A percentile compares a stretch with the other conserved stretches of the same genome.
phyloP scores from a whole-genome alignment of 768 basidiomycete species.

The Kondoa subrosea region DNA sequence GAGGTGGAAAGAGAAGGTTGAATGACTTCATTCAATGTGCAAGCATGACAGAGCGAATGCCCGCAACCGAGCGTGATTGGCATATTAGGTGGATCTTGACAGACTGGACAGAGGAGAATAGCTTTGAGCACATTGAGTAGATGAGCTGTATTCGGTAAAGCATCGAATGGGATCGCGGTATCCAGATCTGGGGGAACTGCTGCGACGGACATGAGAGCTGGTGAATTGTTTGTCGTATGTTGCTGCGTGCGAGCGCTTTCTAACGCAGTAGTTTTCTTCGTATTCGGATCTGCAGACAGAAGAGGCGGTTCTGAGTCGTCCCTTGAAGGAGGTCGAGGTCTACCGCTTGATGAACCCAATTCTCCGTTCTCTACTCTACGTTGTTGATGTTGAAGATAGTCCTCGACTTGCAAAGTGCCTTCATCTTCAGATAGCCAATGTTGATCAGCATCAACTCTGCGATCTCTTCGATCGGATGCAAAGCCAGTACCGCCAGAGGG shows the following conservation, averaged over 20 bases:
- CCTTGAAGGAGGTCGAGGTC: not conserved
- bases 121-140: slow-evolving; percentile 17
- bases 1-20: not conserved
- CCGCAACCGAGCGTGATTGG: slow-evolving; percentile 26
- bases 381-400: not conserved
- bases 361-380: not conserved
- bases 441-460: slow-evolving; percentile 19
- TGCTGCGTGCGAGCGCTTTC: slow-evolving; percentile 7
- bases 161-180: not conserved
- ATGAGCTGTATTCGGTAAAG: not conserved
- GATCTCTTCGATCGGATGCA: slow-evolving; percentile 5
- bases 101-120: slow-evolving; percentile 21
- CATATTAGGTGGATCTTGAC: slow-evolving; percentile 16
- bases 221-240: not conserved
- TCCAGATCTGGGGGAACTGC: not conserved
- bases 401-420: not conserved
- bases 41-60: slow-evolving; percentile 23
- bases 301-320: not conserved
- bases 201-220: not conserved
- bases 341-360: not conserved
- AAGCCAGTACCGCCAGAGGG: no score
- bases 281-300: slow-evolving; percentile 10
- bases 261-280: not conserved
- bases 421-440: slow-evolving; percentile 28
- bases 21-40: slow-evolving; percentile 7